These are phyloP conservation scores for Chrysoporthe puriensis DNA, from an alignment of 2,329 filamentous ascomycete species.

Conservation along the genomic window DNA sequence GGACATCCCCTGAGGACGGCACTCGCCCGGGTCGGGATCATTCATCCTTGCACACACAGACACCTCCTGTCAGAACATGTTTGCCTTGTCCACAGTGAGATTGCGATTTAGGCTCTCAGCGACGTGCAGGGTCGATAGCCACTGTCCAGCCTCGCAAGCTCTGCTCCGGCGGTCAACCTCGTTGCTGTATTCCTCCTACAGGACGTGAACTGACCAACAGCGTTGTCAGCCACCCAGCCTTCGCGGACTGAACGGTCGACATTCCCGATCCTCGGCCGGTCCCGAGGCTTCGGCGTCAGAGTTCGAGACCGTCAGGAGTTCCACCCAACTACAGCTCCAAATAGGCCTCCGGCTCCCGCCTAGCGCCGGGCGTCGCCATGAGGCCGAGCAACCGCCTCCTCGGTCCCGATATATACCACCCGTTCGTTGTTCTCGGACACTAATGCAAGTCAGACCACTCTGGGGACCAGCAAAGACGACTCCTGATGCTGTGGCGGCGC, in stretches of 20 bases:
- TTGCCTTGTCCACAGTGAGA: neutral
- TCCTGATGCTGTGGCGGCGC: conserved; percentile 3
- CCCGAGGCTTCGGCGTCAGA: neutral
- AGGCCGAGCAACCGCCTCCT: neutral
- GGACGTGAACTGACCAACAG: neutral
- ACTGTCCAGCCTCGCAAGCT: neutral
- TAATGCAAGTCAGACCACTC: neutral
- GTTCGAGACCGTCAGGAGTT: neutral
- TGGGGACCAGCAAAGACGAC: no score
- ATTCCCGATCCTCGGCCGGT: neutral
- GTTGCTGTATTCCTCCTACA: neutral
- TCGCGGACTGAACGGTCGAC: neutral
- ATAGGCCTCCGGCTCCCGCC: neutral
- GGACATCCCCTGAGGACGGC: neutral
- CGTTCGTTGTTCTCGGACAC: neutral
- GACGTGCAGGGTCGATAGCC: neutral
- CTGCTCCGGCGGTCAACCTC: neutral
- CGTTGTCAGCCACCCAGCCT: neutral
- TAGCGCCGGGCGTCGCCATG: neutral
- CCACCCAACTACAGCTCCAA: neutral
- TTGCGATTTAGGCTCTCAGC: neutral
- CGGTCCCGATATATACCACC: neutral
- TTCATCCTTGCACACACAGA: neutral
- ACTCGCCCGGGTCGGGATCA: neutral
- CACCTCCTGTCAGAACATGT: neutral